A percentile compares a stretch with the other conserved stretches of the same genome.
Conservation (phyloP, 2,329 filamentous ascomycete species). For the Penicillium griseofulvum region DNA sequence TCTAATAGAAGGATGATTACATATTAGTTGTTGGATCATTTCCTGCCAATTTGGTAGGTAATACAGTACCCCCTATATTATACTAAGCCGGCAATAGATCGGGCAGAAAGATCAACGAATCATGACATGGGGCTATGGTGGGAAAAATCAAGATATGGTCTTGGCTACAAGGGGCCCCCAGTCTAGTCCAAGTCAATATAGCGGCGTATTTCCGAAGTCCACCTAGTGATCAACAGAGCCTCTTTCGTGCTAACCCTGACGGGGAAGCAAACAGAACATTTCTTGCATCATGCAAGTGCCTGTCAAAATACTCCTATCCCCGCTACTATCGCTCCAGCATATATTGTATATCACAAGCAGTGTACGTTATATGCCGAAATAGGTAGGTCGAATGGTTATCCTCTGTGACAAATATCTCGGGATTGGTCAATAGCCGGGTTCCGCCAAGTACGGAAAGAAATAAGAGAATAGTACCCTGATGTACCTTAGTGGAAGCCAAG, state of each 20-base stretch:
- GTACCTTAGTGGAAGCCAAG: background rate
- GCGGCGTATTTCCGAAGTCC: constrained; percentile 4
- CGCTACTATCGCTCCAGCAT: background rate
- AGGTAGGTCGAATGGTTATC: background rate
- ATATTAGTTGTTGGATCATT: background rate
- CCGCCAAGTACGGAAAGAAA: background rate
- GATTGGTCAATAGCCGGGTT: background rate
- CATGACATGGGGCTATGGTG: background rate
- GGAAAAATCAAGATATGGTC: background rate
- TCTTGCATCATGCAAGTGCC: background rate
- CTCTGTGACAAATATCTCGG: background rate
- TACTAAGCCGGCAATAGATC: background rate
- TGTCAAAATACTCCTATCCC: background rate
- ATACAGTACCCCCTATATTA: background rate
- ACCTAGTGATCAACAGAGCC: background rate
- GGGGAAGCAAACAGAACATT: background rate
- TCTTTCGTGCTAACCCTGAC: background rate
- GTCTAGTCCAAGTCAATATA: background rate
- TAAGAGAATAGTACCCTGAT: background rate
- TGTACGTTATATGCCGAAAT: background rate
- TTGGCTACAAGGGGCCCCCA: background rate
- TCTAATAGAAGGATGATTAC: background rate
- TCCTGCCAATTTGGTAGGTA: background rate
- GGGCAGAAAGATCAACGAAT: background rate
- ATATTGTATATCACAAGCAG: background rate